Evolutionary conservation across 139 green algal genomes (phyloP).

Genomic region (Volvox reticuliferus): DNA sequence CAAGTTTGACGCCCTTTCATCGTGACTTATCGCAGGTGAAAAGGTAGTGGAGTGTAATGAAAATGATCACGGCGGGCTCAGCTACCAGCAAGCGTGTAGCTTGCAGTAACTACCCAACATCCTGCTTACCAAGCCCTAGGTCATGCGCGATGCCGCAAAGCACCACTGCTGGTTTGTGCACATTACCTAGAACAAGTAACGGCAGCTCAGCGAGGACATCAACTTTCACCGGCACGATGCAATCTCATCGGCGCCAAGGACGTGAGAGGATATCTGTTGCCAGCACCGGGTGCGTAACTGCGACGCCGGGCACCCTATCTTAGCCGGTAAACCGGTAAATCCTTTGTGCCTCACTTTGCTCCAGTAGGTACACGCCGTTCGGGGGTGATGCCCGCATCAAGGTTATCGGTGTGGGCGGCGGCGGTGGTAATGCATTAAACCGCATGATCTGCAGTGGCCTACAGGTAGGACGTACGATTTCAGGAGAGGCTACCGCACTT

Average conservation of each 20-base stretch:
- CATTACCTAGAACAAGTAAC: neutral
- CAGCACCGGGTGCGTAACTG: slow-evolving; percentile 13
- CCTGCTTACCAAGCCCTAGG: neutral
- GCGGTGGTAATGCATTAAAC: slow-evolving; percentile 97
- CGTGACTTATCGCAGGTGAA: neutral
- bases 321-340: too few species aligned
- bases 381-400: slow-evolving; percentile 88
- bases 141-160: neutral
- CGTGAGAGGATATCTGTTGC: slow-evolving; percentile 14
- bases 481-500: too few species aligned
- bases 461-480: slow-evolving; percentile 62
- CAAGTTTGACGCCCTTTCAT: neutral
- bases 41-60: neutral
- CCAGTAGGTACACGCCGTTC: slow-evolving; percentile 16
- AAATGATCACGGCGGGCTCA: neutral
- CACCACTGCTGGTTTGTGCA: neutral
- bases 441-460: slow-evolving; percentile 95
- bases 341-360: neutral
- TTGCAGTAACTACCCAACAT: neutral
- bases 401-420: slow-evolving; percentile 95
- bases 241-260: neutral
- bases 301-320: neutral
- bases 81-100: neutral
- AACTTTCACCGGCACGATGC: neutral
- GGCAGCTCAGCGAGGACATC: neutral